Evolutionary conservation across 164 flowering plant genomes (phyloP), one percentile per base, ranked within the genome.

Genomic region (Magnolia officinalis): DNA sequence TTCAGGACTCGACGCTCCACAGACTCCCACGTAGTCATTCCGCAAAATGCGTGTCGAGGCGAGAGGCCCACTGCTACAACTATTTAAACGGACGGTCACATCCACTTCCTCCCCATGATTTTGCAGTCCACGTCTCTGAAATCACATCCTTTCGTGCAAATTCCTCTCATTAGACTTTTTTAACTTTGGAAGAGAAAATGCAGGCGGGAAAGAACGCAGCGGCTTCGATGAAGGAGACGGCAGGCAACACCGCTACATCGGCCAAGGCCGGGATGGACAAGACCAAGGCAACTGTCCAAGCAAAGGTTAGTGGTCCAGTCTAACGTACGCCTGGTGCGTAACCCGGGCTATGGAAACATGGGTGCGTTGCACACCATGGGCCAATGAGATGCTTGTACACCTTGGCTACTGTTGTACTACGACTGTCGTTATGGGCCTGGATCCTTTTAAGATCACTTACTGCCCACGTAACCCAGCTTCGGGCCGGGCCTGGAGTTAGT

Each of bases 181-280:
- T 19, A 59, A 13, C 63, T 13, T 19, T 2, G 67, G 14, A 13
- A 67, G 18, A 50, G 66, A 75, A 23, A 23, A 76, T 78, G 78
- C 80, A 80, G 72, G n/a, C 79, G 10, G 80, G 73, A 14, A 82
- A 70, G 78, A 75, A 63, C 18, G 80, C 77, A 73, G 77, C 70
- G 63, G 80, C 67, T 63, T 19, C 81, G 0, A 78, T 58, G 0
- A 87, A 86, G 81, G 89, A 88, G 45, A 71, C 84, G 16, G 88
- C 77, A 1, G 64, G 80, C 3, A 86, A 86, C 70, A 18, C 84
- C 0, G 86, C 83, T 0, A 88, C 89, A 18, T 84, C 91, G 2
- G 91, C 91, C 20, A 87, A 84, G 69, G 71, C 91, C 49, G 89
- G 89, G 77, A 64, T 84, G 85, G 87, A 87, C 29, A 88, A 88